Percentiles rank a stretch among this genome's conserved stretches.
phyloP scores from a whole-genome alignment of 257 asterid species.

The Fraxinus anomala region DNA sequence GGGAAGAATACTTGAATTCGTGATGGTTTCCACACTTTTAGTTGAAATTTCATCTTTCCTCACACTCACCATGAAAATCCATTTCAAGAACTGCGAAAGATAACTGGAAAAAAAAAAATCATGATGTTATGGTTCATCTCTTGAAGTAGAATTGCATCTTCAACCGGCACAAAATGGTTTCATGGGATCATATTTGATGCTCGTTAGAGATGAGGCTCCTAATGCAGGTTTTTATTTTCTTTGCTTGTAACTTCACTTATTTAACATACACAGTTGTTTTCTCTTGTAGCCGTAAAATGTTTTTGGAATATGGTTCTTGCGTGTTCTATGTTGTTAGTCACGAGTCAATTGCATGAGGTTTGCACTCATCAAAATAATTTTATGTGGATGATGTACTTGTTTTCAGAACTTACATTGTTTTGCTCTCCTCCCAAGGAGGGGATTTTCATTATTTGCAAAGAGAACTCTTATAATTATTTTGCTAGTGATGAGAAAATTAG shows the following conservation, averaged over 20 bases:
- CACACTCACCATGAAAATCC: not conserved
- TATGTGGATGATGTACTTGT: not conserved
- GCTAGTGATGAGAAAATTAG: not conserved
- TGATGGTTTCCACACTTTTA: slow-evolving; percentile 24
- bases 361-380: not conserved
- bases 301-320: not conserved
- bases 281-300: not conserved
- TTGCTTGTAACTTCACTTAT: not conserved
- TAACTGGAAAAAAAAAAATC: not conserved
- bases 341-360: not conserved
- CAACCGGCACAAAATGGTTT: not conserved
- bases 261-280: not conserved
- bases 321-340: not conserved
- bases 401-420: not conserved
- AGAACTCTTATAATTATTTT: not conserved
- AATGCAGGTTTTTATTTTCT: not conserved
- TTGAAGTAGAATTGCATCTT: slow-evolving; percentile 1
- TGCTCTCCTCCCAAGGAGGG: not conserved
- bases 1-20: slow-evolving; percentile 75
- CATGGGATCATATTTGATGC: not conserved
- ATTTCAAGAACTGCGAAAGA: not conserved
- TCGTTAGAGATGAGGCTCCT: not conserved
- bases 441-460: not conserved
- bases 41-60: not conserved
- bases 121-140: not conserved